A percentile compares a stretch with the other conserved stretches of the same genome.
Conservation (phyloP, 768 basidiomycete species). For the Chalciporus piperatus region DNA sequence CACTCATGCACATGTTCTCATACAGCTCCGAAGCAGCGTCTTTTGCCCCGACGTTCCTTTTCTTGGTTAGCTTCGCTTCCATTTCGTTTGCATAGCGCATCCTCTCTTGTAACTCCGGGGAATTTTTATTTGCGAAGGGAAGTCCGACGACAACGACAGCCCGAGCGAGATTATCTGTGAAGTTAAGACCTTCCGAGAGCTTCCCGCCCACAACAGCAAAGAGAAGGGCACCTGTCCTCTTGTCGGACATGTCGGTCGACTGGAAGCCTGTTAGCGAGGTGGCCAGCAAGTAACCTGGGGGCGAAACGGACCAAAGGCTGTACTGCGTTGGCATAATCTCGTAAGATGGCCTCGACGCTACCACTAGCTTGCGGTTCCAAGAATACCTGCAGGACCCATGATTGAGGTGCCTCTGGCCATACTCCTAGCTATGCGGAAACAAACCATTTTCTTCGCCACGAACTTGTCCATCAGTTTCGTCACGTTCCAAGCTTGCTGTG, state of each 20-base stretch:
- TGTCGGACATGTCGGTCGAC: conserved; percentile 23
- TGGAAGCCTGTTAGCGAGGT: neutral
- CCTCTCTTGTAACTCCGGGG: conserved; percentile 85
- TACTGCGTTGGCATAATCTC: conserved; percentile 64
- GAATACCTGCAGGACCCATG: conserved; percentile 57
- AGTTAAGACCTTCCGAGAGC: conserved; percentile 88
- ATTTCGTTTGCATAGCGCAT: conserved; percentile 81
- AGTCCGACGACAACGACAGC: conserved; percentile 86
- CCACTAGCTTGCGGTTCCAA: conserved; percentile 76
- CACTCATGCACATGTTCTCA: conserved; percentile 88
- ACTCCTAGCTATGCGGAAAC: conserved; percentile 1
- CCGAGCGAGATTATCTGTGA: conserved; percentile 78
- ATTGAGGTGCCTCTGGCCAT: too few relatives aligned
- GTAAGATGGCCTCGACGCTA: conserved; percentile 71
- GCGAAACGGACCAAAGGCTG: conserved; percentile 18
- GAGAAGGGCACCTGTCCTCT: conserved; percentile 67
- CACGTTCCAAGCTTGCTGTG: conserved; percentile 64
- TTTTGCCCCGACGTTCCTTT: conserved; percentile 39
- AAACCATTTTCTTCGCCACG: conserved; percentile 69
- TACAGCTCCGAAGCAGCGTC: conserved; percentile 83
- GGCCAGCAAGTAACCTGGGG: too few relatives aligned
- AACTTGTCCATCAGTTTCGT: conserved; percentile 63
- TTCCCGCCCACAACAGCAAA: conserved; percentile 97
- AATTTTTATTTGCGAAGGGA: conserved; percentile 91
- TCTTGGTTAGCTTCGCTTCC: conserved; percentile 43